Percentiles rank a stretch among this genome's conserved stretches.
These are phyloP conservation scores for Pterocarpus santalinus DNA, from an alignment of 306 rosid species.

Conservation along the genomic window DNA sequence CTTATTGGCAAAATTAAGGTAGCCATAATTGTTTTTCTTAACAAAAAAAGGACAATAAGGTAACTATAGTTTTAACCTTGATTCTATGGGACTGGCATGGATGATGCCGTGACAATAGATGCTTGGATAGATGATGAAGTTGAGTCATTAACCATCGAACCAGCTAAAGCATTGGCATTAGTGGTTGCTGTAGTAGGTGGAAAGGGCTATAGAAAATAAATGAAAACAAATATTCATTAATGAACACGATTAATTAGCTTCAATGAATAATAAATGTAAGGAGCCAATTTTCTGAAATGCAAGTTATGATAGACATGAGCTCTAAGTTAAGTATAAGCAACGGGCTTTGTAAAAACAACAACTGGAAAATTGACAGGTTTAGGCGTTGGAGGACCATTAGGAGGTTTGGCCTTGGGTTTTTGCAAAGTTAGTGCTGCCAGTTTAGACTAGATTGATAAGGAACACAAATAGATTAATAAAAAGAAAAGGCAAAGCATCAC, in stretches of 20 bases:
- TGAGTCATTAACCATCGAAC: slow-evolving; percentile 94
- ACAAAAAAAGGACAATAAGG: neutral
- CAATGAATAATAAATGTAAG: slow-evolving; percentile 11
- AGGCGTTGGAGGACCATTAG: slow-evolving; percentile 77
- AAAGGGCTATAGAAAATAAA: slow-evolving; percentile 67
- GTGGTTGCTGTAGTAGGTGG: slow-evolving; percentile 74
- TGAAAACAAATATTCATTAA: slow-evolving; percentile 33
- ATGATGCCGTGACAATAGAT: slow-evolving; percentile 86
- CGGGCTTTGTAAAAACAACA: slow-evolving; percentile 81
- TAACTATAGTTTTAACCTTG: slow-evolving; percentile 64
- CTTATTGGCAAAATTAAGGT: slow-evolving; percentile 26
- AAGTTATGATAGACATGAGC: slow-evolving; percentile 75
- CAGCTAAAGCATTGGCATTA: slow-evolving; percentile 85
- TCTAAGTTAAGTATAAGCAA: slow-evolving; percentile 74
- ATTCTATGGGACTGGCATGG: slow-evolving; percentile 82
- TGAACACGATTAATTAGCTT: slow-evolving; percentile 30
- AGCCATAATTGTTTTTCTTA: neutral
- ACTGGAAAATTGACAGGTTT: slow-evolving; percentile 82
- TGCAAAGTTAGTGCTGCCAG: slow-evolving; percentile 97
- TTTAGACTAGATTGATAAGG: slow-evolving; percentile 72
- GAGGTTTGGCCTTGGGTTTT: slow-evolving; percentile 72
- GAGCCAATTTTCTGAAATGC: slow-evolving; percentile 45
- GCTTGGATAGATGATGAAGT: slow-evolving; percentile 94
- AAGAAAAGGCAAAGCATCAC: slow-evolving; percentile 26
- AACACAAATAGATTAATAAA: slow-evolving; percentile 28